Conservation (phyloP, 108 stramenopile genomes). For the Discostella pseudostelligera region DNA sequence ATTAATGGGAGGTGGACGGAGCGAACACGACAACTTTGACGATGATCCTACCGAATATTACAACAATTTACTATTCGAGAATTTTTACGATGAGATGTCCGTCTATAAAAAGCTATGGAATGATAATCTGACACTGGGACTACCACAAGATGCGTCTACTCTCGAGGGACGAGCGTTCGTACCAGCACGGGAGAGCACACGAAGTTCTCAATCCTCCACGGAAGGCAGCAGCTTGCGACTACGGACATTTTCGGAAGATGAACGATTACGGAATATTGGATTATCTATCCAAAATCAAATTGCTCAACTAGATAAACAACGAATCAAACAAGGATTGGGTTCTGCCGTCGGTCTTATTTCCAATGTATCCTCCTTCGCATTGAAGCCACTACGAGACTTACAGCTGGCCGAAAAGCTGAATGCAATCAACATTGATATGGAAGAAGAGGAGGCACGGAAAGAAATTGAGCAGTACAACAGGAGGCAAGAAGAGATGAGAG, state of each 20-base stretch:
- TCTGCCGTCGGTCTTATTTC: conserved; percentile 32
- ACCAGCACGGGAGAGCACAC: conserved; percentile 7
- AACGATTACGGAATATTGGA: conserved; percentile 1
- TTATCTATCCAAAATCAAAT: conserved; percentile 20
- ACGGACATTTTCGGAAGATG: conserved; percentile 16
- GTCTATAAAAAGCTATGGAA: conserved; percentile 74
- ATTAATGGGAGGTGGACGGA: conserved; percentile 23
- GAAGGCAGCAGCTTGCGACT: background rate
- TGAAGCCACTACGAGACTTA: conserved; percentile 47
- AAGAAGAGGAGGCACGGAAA: conserved; percentile 52
- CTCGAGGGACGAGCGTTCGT: conserved; percentile 33
- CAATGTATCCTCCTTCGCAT: conserved; percentile 26
- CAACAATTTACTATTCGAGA: conserved; percentile 15
- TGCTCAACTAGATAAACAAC: conserved; percentile 22
- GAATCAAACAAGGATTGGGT: conserved; percentile 23
- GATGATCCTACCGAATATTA: conserved; percentile 29
- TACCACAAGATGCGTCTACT: conserved; percentile 11
- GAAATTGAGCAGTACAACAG: conserved; percentile 46
- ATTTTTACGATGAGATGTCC: conserved; percentile 65
- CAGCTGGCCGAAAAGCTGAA: conserved; percentile 59
- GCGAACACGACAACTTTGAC: conserved; percentile 25
- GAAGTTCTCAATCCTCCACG: background rate
- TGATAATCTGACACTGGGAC: conserved; percentile 41
- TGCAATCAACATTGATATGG: conserved; percentile 57
- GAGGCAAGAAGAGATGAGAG: conserved; percentile 49